Base-by-base conservation (phyloP, 202 grass and related monocot species). In the Dendrocalamus latiflorus region DNA sequence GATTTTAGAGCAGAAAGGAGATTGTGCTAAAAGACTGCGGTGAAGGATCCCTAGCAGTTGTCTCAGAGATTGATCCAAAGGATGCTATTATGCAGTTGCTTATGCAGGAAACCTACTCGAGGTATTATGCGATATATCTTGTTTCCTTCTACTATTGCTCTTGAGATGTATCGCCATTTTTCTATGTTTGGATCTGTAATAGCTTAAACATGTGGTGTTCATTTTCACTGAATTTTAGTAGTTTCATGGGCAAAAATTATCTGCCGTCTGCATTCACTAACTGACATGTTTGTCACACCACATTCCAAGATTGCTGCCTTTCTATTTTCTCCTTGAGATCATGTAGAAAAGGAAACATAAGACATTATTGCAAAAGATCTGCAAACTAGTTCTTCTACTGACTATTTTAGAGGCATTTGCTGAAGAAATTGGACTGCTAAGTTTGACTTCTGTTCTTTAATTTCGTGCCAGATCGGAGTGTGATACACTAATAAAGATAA, bases 61-160 rank as follows among this genome's bases (percentile, higher is more conserved):
- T 81, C 62, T 86, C 83, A 51, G 62, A 82, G 74, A 87, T 86
- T n/a, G 68, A 89, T 30, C 89, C 90, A 0, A 95, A 92, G 77
- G 56, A 90, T 79, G 70, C 76, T 66, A 88, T 90, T 51, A 75
- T 84, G 49, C 75, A 92, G 34, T 83, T 95, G 55, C 85, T 95
- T 74, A 82, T 76, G 76, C 68, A 89, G 26, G 90, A 95, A 75
- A 92, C 83, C 21, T 95, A 79, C 58, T 88, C 85, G 65, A 48
- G 93, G 93, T 95, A 92, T 54, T 56, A 48, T 70, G 39, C 17
- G 15, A 24, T 80, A 28, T 34, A 58, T 59, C 10, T 34, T 26
- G 36, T 42, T 53, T 64, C 59, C 34, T 50, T 83, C 33, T 33
- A 33, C 21, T 61, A 9, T 44, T 54, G 17, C 56, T 58, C 24